Conservation (phyloP, 164 flowering plant species). For the Vitis riparia region DNA sequence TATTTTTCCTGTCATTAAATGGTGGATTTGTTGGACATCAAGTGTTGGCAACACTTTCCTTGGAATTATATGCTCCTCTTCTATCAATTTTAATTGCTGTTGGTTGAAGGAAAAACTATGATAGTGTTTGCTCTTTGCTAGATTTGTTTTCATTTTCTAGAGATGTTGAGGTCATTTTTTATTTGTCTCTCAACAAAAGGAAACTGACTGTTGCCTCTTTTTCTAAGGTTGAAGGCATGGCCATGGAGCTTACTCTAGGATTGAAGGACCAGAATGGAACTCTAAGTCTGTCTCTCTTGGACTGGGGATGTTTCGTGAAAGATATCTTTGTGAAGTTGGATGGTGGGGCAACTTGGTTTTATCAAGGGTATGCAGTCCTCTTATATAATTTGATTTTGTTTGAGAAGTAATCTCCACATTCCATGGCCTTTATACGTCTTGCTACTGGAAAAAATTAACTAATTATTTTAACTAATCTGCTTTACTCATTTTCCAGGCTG, state of each 20-base stretch:
- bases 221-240: slow-evolving; percentile 87
- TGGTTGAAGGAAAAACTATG: too few relatives aligned
- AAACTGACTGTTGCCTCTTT: slow-evolving; percentile 15
- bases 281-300: slow-evolving; percentile 52
- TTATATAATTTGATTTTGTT: too few relatives aligned
- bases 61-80: too few relatives aligned
- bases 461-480: neutral
- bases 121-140: too few relatives aligned
- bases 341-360: slow-evolving; percentile 98
- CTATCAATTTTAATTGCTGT: too few relatives aligned
- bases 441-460: neutral
- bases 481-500: slow-evolving; percentile 46
- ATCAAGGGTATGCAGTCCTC: slow-evolving; percentile 72
- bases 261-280: slow-evolving; percentile 66
- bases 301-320: slow-evolving; percentile 71
- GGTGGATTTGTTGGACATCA: too few relatives aligned
- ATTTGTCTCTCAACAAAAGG: too few relatives aligned
- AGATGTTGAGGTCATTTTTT: too few relatives aligned
- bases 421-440: too few relatives aligned
- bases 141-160: too few relatives aligned
- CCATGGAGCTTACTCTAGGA: slow-evolving; percentile 68
- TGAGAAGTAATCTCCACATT: neutral
- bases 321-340: slow-evolving; percentile 67
- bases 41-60: too few relatives aligned
- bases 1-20: too few relatives aligned